Evolutionary conservation across 164 flowering plant species (phyloP), one percentile per base, ranked within the genome.

Genomic region (Euptelea pleiosperma): DNA sequence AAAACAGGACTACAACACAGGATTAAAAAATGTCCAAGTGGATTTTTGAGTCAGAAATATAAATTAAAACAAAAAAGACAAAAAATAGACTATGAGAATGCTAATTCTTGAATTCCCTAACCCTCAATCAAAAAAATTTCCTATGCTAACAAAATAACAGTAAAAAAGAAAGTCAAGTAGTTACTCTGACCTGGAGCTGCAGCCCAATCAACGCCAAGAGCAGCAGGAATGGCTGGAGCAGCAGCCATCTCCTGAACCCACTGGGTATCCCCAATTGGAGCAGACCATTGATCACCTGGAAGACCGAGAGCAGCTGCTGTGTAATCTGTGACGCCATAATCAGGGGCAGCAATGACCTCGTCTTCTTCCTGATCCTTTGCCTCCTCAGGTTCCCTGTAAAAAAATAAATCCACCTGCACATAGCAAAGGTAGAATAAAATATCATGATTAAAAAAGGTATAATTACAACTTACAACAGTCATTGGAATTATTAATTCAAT

Each of bases 301-400:
- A 50, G 63, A 12, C 39, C 64, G 29, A 51, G 60, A 2, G 64
- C 57, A 2, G 66, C 56, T 6, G 69, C 58, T 24, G 57, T 12
- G 16, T 69, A 76, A 3, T 75, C 77, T 1, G 70, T 8, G 0
- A 46, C 49, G 14, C 73, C 78, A 59, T 55, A 79, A n/a, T 84
- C 88, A 22, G 64, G 58, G 14, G 71, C 65, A 0, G 67, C 66
- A 41, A 59, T 69, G 9, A 64, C 64, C 25, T 79, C 96, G 3
- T 84, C 96, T 44, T 80, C 91, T 49, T 82, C 92, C 11, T 63
- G 69, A 33, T 72, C 72, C 48, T 72, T 72, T 14, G 83, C 65
- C 69, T 87, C 94, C 64, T 87, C 94, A 22, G 90, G 87, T 40
- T 86, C 94, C 42, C 94, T 76, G 63, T 84, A 87, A 80, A 87